These are phyloP conservation scores for Mercurialis annua DNA, from an alignment of 345 rosid species.

Conservation along the genomic window DNA sequence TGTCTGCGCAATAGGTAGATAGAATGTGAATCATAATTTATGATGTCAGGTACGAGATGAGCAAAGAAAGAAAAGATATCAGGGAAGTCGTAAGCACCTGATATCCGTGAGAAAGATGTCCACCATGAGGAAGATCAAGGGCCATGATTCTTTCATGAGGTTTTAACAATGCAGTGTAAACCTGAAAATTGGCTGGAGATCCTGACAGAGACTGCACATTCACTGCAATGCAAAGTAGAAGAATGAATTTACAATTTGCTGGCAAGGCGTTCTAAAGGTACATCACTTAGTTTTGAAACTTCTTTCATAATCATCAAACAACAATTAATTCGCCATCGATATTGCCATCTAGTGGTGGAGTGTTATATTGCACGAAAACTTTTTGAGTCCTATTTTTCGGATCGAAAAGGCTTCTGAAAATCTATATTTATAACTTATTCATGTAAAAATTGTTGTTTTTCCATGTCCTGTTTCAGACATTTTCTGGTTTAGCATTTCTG, in stretches of 20 bases:
- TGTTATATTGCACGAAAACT: no score
- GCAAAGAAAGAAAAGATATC: not conserved
- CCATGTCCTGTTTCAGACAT: no score
- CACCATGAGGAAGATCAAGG: slow-evolving; percentile 99
- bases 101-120: slow-evolving; percentile 99
- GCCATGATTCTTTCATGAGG: slow-evolving; percentile 99
- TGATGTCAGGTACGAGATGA: not conserved
- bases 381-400: no score
- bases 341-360: no score
- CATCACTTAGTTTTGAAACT: not conserved
- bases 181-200: slow-evolving; percentile 95
- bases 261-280: slow-evolving; percentile 4
- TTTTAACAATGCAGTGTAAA: slow-evolving; percentile 86
- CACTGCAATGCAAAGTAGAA: slow-evolving; percentile 45
- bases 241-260: slow-evolving; percentile 14
- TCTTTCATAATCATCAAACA: not conserved
- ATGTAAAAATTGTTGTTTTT: no score
- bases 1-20: slow-evolving; percentile 56
- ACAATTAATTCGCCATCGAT: not conserved
- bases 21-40: not conserved
- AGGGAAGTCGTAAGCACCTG: slow-evolving; percentile 52
- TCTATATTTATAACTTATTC: no score
- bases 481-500: no score
- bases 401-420: no score
- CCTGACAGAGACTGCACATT: slow-evolving; percentile 97